phyloP scores from a whole-genome alignment of 495 filamentous ascomycete species.

The Hyaloscypha finlandica region DNA sequence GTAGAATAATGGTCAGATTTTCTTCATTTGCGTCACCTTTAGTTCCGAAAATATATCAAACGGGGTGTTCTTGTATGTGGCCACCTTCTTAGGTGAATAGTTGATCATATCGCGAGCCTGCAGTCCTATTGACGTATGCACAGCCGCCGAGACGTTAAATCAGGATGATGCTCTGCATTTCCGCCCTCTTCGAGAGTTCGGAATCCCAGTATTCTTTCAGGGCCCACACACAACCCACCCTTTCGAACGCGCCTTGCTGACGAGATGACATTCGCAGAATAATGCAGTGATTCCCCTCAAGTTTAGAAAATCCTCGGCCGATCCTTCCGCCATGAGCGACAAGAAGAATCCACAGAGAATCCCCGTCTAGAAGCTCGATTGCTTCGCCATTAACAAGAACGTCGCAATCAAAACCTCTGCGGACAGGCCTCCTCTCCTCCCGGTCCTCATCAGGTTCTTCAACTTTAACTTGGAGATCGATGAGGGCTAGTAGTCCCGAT shows the following conservation, averaged over 20 bases:
- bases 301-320: slow-evolving; percentile 5
- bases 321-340: slow-evolving; percentile 11
- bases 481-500: background rate
- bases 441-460: background rate
- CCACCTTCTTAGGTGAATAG: too few species aligned
- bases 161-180: slow-evolving; percentile 6
- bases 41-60: too few species aligned
- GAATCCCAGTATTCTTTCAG: slow-evolving; percentile 11
- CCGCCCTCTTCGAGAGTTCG: slow-evolving; percentile 7
- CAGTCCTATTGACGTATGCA: background rate
- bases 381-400: slow-evolving; percentile 1
- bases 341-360: slow-evolving; percentile 5
- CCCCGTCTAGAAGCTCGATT: background rate
- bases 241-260: slow-evolving; percentile 5
- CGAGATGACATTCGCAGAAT: background rate
- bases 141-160: background rate
- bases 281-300: slow-evolving; percentile 8
- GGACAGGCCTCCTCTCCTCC: background rate
- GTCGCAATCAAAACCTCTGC: background rate
- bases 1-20: too few species aligned
- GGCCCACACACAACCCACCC: slow-evolving; percentile 5
- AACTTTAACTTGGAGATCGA: background rate
- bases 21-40: too few species aligned
- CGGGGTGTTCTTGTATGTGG: too few species aligned
- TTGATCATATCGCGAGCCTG: too few species aligned